Conservation (phyloP, 192 early-diverging fungal genomes). For the Entomortierella beljakovae region DNA sequence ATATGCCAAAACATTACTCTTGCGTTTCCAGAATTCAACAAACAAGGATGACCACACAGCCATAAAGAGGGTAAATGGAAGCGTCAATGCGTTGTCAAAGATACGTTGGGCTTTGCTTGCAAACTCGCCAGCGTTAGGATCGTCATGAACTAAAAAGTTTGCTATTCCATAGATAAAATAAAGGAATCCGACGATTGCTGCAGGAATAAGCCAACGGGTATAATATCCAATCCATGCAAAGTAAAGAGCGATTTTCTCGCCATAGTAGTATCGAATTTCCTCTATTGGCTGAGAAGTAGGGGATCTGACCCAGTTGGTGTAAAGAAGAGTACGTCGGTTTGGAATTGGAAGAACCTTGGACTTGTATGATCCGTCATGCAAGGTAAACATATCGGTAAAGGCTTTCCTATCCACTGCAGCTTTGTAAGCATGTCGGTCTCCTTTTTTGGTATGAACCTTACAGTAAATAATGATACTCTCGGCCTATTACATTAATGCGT, state of each 20-base stretch:
- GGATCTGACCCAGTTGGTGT: constrained; percentile 55
- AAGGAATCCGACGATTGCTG: constrained; percentile 61
- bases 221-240: constrained; percentile 79
- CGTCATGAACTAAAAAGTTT: constrained; percentile 3
- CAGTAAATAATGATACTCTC: constrained; percentile 32
- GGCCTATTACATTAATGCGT: constrained; percentile 5
- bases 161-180: constrained; percentile 65
- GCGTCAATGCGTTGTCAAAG: constrained; percentile 71
- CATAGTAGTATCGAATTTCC: constrained; percentile 70
- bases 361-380: constrained; percentile 69
- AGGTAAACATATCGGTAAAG: constrained; percentile 60
- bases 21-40: constrained; percentile 74
- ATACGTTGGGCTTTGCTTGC: constrained; percentile 5
- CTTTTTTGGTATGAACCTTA: constrained; percentile 27
- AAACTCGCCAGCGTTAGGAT: background rate
- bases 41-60: constrained; percentile 69
- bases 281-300: constrained; percentile 57
- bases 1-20: constrained; percentile 58
- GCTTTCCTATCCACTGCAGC: constrained; percentile 55
- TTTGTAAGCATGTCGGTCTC: constrained; percentile 57
- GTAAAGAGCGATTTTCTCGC: constrained; percentile 76
- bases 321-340: constrained; percentile 60
- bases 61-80: constrained; percentile 70
- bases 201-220: constrained; percentile 65
- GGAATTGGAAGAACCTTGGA: constrained; percentile 34